A percentile compares a stretch with the other conserved stretches of the same genome.
These are phyloP conservation scores for Globisporangium takayamanum DNA, from an alignment of 352 stramenopile species.

Conservation along the genomic window DNA sequence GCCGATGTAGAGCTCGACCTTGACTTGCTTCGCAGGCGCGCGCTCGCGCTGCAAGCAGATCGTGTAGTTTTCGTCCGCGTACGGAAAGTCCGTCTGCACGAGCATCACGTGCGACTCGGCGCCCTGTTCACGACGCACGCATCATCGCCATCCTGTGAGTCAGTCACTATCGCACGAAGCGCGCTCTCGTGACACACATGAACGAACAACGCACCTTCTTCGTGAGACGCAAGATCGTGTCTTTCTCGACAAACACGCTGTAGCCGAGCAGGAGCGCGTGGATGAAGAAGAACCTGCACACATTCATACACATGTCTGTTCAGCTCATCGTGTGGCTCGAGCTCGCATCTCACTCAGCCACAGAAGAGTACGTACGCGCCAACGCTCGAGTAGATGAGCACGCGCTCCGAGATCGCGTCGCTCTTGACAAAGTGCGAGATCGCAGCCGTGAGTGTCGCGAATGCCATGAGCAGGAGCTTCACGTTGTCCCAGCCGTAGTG, in stretches of 20 bases:
- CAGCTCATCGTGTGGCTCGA: background rate
- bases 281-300: conserved; percentile 70
- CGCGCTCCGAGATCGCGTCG: conserved; percentile 46
- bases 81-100: conserved; percentile 64
- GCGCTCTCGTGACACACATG: background rate
- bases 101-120: conserved; percentile 32
- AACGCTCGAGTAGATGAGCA: conserved; percentile 67
- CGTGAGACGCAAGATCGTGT: conserved; percentile 69
- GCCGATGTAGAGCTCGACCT: conserved; percentile 73
- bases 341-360: background rate
- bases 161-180: background rate
- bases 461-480: conserved; percentile 74
- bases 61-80: conserved; percentile 69
- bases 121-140: conserved; percentile 14
- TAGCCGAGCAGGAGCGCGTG: conserved; percentile 70
- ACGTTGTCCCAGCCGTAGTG: conserved; percentile 82
- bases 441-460: conserved; percentile 52
- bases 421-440: conserved; percentile 69
- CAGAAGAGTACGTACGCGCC: conserved; percentile 26
- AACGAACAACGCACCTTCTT: conserved; percentile 32
- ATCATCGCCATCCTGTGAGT: background rate
- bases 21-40: conserved; percentile 31
- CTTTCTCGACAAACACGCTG: conserved; percentile 65
- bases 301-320: background rate
- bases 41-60: conserved; percentile 45